A percentile compares a stretch with the other conserved stretches of the same genome.
Conservation (phyloP, 306 rosid species). For the Erythrophleum fordii region DNA sequence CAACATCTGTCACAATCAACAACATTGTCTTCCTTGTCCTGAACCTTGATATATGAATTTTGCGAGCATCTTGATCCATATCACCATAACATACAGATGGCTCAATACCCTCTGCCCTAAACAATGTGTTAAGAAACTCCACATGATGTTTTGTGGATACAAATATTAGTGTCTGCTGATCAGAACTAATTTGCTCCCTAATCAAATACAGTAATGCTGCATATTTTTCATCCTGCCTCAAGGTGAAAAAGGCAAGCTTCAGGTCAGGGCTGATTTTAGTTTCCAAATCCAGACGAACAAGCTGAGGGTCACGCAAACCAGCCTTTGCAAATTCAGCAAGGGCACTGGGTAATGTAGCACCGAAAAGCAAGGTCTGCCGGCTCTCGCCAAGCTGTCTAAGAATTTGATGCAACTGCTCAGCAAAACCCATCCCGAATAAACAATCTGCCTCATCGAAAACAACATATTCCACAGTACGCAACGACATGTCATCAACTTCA, state of each 20-base stretch:
- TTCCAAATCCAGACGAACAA: conserved; percentile 85
- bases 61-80: conserved; percentile 99
- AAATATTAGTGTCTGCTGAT: conserved; percentile 85
- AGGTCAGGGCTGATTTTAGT: conserved; percentile 91
- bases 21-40: conserved; percentile 89
- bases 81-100: conserved; percentile 94
- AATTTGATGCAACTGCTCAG: conserved; percentile 84
- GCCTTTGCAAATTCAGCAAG: conserved; percentile 99
- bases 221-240: conserved; percentile 83
- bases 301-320: conserved; percentile 89
- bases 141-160: conserved; percentile 92
- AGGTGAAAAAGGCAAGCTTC: conserved; percentile 76
- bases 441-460: conserved; percentile 93
- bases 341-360: conserved; percentile 91
- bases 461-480: conserved; percentile 85
- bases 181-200: conserved; percentile 73
- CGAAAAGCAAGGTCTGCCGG: conserved; percentile 88
- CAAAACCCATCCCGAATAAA: conserved; percentile 88
- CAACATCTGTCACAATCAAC: conserved; percentile 91
- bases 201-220: conserved; percentile 77
- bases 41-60: conserved; percentile 78
- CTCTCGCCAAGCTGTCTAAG: conserved; percentile 81
- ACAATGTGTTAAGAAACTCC: conserved; percentile 78
- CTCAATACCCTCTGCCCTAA: conserved; percentile 79
- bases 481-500: conserved; percentile 86